Base-by-base conservation (phyloP, 2,329 filamentous ascomycete genomes). In the Fusarium nelsonii region DNA sequence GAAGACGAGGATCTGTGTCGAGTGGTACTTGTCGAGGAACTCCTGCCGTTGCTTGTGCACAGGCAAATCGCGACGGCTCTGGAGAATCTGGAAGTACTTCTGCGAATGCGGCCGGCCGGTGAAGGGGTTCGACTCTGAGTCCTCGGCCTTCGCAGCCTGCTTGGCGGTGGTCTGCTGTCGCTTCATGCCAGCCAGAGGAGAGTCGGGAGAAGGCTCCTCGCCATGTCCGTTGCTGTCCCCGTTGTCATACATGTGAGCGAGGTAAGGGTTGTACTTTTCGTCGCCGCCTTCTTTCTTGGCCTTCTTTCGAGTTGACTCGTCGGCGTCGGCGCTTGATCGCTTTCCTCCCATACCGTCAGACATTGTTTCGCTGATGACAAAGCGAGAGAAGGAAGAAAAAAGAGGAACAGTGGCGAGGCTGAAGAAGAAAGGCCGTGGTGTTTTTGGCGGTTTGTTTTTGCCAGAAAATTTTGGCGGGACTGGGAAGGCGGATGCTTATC, bases 1-100 rank as follows among this genome's bases (percentile, higher is more conserved):
- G 76, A 99, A 97, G 75, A 99, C 96, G 65, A 99, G 89, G 73
- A 99, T 97, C 82, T 99, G 96, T 26, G 91, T 93, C 75, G 91
- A 89, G 75, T 99, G 97, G 82, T 97, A 99, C 76, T 97, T 88
- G 77, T 94, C 84, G 63, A 99, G 87, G 78, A 99, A 99, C 78
- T 99, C 96, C 80, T 96, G 89, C 80, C 92, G 90, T 81, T 99
- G 96, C 77, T 93, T 91, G 81, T 97, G 91, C 43, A 99, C 96
- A 15, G 96, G 96, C 65, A 99, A 87, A 73, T 94, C 91, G 77
- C 94, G 89, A 73, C 96, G 87, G 57, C 87, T 88, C 82, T 95
- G 88, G 75, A 99, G 83, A 77, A 99, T 99, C 75, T 90, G 89
- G 80, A 97, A 93, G 84, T 99, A 99, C 76, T 91, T 89, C 72